These are phyloP conservation scores for Cephalotrichum gorgonifer DNA, from an alignment of 2,329 filamentous ascomycete genomes.

Conservation along the genomic window DNA sequence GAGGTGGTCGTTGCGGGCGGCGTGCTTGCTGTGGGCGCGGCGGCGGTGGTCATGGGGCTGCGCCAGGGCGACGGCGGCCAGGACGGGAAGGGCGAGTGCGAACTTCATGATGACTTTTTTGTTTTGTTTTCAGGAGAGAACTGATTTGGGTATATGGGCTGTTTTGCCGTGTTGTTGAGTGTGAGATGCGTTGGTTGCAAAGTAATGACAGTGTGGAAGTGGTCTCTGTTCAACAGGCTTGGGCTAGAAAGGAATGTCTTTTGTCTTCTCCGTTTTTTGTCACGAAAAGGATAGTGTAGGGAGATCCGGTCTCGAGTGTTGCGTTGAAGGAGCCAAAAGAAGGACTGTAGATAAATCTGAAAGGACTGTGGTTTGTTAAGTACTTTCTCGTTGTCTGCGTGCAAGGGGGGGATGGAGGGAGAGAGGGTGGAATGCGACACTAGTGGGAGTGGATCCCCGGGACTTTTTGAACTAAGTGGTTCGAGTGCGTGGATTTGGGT, in stretches of 20 bases:
- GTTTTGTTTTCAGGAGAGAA: neutral
- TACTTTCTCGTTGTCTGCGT: no score
- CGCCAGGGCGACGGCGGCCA: conserved; percentile 36
- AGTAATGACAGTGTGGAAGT: neutral
- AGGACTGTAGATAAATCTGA: neutral
- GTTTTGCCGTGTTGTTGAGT: conserved; percentile 4
- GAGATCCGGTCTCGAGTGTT: conserved; percentile 5
- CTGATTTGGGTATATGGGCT: no score
- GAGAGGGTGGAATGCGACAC: no score
- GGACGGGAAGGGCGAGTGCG: conserved; percentile 24
- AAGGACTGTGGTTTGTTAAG: no score
- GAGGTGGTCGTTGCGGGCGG: conserved; percentile 12
- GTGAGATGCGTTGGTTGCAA: conserved; percentile 3
- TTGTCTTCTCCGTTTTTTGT: neutral
- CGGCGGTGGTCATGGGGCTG: conserved; percentile 34
- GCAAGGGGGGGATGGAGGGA: no score
- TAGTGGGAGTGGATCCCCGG: no score
- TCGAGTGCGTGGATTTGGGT: no score
- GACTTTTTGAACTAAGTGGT: no score
- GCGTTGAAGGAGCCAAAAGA: conserved; percentile 1
- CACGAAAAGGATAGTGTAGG: neutral
- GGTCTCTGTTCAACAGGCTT: neutral
- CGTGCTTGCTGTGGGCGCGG: conserved; percentile 23
- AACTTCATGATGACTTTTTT: conserved; percentile 31
- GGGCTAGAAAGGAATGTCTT: neutral